Evolutionary conservation across 805 yeast genomes (phyloP).

Genomic region (Isabelozyma pseudorhagii): DNA sequence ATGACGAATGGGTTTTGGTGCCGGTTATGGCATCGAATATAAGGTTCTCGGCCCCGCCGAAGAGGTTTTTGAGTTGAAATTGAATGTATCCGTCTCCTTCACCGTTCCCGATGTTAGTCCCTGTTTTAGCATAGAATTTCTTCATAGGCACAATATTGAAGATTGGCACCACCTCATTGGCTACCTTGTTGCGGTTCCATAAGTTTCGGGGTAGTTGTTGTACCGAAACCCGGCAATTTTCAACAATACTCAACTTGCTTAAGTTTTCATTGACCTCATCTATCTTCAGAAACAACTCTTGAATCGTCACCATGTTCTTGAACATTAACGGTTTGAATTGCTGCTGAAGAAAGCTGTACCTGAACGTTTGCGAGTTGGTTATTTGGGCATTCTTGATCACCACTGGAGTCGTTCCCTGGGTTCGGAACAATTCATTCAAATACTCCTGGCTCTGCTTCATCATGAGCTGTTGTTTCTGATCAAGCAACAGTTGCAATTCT

Average conservation of each 20-base stretch:
- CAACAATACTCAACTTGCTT: constrained; percentile 39
- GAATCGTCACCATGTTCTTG: constrained; percentile 35
- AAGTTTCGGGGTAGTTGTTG: constrained; percentile 16
- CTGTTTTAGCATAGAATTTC: constrained; percentile 79
- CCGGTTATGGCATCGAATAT: constrained; percentile 52
- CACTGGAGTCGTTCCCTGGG: constrained; percentile 38
- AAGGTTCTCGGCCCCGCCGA: constrained; percentile 56
- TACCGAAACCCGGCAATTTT: constrained; percentile 34
- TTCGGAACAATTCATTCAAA: constrained; percentile 30
- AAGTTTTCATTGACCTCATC: constrained; percentile 46
- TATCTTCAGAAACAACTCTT: constrained; percentile 35
- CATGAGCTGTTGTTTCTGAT: constrained; percentile 29
- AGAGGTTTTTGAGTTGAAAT: constrained; percentile 54
- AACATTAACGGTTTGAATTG: constrained; percentile 48
- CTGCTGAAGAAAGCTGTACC: constrained; percentile 42
- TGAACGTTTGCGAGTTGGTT: constrained; percentile 44
- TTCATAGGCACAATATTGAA: constrained; percentile 54
- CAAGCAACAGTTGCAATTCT: constrained; percentile 20
- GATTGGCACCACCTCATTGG: constrained; percentile 29
- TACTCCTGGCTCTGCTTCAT: constrained; percentile 29
- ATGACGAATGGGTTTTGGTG: constrained; percentile 48
- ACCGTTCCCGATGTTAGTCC: constrained; percentile 94
- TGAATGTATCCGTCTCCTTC: constrained; percentile 94
- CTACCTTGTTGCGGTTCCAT: constrained; percentile 20
- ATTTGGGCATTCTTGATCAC: constrained; percentile 44